Conservation (phyloP, 2,329 filamentous ascomycete genomes). For the Trichoderma breve region DNA sequence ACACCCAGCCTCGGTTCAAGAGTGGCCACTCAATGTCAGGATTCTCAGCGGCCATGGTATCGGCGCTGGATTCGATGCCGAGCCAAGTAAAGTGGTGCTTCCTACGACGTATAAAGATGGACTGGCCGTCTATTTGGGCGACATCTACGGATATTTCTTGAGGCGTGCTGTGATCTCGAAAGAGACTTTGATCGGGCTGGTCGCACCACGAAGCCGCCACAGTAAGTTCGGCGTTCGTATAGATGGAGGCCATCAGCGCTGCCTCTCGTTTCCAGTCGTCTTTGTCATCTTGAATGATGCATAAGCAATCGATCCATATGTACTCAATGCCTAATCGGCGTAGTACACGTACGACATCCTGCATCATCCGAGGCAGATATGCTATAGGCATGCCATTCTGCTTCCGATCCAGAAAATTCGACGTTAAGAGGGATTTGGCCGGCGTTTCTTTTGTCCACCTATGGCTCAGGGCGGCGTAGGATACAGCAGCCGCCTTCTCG, state of each 20-base stretch:
- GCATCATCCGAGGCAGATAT: constrained; percentile 19
- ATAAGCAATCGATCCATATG: constrained; percentile 24
- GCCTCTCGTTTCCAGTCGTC: constrained; percentile 24
- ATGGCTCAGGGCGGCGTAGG: constrained; percentile 17
- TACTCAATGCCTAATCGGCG: constrained; percentile 19
- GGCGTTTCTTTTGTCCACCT: constrained; percentile 18
- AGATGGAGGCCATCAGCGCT: constrained; percentile 21
- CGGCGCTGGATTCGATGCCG: background rate
- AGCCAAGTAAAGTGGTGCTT: constrained; percentile 18
- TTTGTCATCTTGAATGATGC: constrained; percentile 24
- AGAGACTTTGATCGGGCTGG: constrained; percentile 12
- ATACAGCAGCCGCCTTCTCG: background rate
- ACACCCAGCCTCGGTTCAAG: constrained; percentile 24
- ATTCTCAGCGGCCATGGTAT: background rate
- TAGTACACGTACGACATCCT: constrained; percentile 11
- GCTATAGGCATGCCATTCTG: constrained; percentile 4
- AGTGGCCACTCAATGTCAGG: constrained; percentile 9
- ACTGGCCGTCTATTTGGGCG: background rate
- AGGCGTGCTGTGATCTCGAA: background rate
- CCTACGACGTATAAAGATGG: constrained; percentile 18
- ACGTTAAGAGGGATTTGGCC: background rate
- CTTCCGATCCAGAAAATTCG: background rate
- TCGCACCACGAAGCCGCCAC: constrained; percentile 19
- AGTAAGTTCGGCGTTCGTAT: constrained; percentile 19
- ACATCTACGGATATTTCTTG: background rate